Percentiles rank a stretch among this genome's conserved stretches.
phyloP scores from a whole-genome alignment of 805 yeast genomes.

The Debaryomyces hansenii region DNA sequence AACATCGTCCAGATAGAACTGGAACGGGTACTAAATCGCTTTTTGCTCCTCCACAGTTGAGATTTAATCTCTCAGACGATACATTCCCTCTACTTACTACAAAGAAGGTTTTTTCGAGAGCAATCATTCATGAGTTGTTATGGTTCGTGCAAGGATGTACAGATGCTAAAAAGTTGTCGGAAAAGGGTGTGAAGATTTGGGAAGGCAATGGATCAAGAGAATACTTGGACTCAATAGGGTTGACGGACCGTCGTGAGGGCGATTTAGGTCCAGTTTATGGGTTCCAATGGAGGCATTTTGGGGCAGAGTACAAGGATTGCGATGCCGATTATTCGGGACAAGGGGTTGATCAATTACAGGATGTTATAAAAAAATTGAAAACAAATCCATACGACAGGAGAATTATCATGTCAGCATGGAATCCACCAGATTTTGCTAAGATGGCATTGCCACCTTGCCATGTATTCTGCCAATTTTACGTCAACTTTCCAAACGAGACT shows the following conservation, averaged over 20 bases:
- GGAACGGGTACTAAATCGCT: slow-evolving; percentile 93
- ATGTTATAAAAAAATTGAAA: slow-evolving; percentile 75
- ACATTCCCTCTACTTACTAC: slow-evolving; percentile 89
- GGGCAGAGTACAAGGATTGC: slow-evolving; percentile 86
- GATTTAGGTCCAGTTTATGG: slow-evolving; percentile 99
- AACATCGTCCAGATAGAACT: slow-evolving; percentile 90
- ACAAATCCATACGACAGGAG: slow-evolving; percentile 93
- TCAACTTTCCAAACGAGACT: slow-evolving; percentile 65
- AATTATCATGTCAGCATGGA: slow-evolving; percentile 96
- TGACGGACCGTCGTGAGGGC: slow-evolving; percentile 79
- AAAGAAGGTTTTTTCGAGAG: slow-evolving; percentile 86
- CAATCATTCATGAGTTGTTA: slow-evolving; percentile 81
- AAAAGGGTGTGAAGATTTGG: slow-evolving; percentile 94
- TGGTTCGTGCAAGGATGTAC: slow-evolving; percentile 95
- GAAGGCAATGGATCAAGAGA: slow-evolving; percentile 97
- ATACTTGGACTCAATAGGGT: slow-evolving; percentile 80
- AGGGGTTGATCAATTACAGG: slow-evolving; percentile 88
- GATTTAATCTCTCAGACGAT: slow-evolving; percentile 74
- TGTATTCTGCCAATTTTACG: slow-evolving; percentile 93
- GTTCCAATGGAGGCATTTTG: slow-evolving; percentile 99
- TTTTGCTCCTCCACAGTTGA: slow-evolving; percentile 94
- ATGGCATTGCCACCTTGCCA: slow-evolving; percentile 99
- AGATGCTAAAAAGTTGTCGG: slow-evolving; percentile 75
- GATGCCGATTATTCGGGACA: slow-evolving; percentile 83
- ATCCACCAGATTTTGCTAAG: slow-evolving; percentile 87